Evolutionary conservation across 179 eudicot genomes (phyloP).

Genomic region (Beta lomatogona): DNA sequence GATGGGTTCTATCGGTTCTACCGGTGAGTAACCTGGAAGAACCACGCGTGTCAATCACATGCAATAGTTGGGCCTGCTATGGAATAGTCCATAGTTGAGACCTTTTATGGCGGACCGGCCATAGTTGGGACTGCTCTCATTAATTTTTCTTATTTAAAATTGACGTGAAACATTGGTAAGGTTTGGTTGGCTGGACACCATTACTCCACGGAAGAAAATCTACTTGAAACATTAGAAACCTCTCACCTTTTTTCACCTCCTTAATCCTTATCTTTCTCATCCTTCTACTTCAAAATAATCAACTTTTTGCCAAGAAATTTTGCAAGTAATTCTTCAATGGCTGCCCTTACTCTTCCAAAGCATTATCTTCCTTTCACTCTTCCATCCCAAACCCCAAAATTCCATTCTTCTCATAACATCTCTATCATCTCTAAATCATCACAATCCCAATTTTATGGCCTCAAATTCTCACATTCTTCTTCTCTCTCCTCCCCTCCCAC

Average conservation of each 20-base stretch:
- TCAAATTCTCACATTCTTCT: conserved; percentile 43
- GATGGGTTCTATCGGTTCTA: too few species aligned
- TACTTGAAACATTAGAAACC: not conserved
- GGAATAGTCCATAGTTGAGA: too few species aligned
- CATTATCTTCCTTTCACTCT: conserved; percentile 48
- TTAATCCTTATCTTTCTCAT: not conserved
- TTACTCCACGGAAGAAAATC: not conserved
- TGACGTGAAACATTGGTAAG: too few species aligned
- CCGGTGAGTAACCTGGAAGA: too few species aligned
- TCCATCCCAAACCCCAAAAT: conserved; percentile 43
- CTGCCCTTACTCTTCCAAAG: conserved; percentile 53
- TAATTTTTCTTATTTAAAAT: too few species aligned
- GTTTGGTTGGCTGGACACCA: not conserved
- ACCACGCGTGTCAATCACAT: too few species aligned
- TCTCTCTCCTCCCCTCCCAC: conserved; percentile 38
- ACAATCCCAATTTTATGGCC: conserved; percentile 63
- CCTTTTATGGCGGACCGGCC: too few species aligned
- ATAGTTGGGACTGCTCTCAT: too few species aligned
- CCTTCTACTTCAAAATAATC: not conserved
- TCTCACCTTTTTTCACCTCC: not conserved
- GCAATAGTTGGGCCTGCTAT: too few species aligned
- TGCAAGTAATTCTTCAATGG: conserved; percentile 39
- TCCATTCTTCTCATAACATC: conserved; percentile 30
- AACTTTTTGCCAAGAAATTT: not conserved
- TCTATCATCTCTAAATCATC: conserved; percentile 47